Conservation (phyloP, 2,329 filamentous ascomycete genomes). For the Domatiomyces catenatus region DNA sequence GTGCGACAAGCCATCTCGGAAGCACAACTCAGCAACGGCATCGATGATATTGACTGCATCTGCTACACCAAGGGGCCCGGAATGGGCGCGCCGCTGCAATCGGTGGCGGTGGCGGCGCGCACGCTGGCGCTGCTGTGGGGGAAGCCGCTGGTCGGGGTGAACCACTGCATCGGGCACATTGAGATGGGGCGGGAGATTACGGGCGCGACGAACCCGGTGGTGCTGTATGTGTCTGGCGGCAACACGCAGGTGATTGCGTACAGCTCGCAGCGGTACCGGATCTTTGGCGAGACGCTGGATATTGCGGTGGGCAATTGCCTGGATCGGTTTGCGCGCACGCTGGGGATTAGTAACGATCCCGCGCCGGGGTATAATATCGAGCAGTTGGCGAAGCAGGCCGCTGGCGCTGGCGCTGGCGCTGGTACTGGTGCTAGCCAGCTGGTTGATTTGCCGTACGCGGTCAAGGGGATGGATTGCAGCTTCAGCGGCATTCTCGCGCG, state of each 20-base stretch:
- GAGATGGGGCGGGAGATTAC: conserved; percentile 96
- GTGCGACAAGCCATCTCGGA: conserved; percentile 63
- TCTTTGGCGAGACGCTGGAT: conserved; percentile 94
- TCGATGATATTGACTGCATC: conserved; percentile 67
- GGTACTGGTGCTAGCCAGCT: conserved; percentile 29
- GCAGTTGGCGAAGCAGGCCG: conserved; percentile 65
- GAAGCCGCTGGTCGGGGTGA: conserved; percentile 82
- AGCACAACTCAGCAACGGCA: conserved; percentile 41
- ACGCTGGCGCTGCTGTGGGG: conserved; percentile 71
- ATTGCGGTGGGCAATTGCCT: conserved; percentile 97
- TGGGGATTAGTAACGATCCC: conserved; percentile 86
- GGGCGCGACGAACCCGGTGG: conserved; percentile 76
- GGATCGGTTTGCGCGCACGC: conserved; percentile 82
- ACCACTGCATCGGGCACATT: conserved; percentile 96
- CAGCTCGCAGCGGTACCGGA: conserved; percentile 82
- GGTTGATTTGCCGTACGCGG: conserved; percentile 81
- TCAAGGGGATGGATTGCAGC: conserved; percentile 97
- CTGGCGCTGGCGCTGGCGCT: conserved; percentile 22
- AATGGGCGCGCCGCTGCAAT: conserved; percentile 85
- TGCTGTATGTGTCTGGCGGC: conserved; percentile 86
- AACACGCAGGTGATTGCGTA: conserved; percentile 98
- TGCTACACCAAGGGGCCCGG: conserved; percentile 93
- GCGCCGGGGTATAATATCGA: conserved; percentile 98
- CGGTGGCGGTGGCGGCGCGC: conserved; percentile 71
- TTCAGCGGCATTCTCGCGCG: conserved; percentile 83